A percentile compares a stretch with the other conserved stretches of the same genome.
Conservation (phyloP, 1,139 yeast species). For the Pneumocystis murina region DNA sequence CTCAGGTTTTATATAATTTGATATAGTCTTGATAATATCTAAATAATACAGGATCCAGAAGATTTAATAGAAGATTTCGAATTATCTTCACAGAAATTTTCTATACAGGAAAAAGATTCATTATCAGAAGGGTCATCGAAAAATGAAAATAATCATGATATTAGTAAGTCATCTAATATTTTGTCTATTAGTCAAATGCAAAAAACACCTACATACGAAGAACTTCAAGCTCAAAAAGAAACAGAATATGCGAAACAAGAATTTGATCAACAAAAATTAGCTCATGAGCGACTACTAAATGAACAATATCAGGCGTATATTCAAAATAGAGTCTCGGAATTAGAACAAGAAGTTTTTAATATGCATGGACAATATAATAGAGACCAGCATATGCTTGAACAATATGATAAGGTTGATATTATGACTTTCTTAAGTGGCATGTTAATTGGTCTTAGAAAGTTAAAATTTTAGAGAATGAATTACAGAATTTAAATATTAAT, state of each 20-base stretch:
- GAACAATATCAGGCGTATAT: constrained; percentile 64
- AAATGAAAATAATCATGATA: not conserved
- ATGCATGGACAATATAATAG: constrained; percentile 73
- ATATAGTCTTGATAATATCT: constrained; percentile 15
- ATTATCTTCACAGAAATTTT: constrained; percentile 34
- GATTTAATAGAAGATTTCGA: constrained; percentile 35
- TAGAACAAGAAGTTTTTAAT: constrained; percentile 66
- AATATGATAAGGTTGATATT: constrained; percentile 45
- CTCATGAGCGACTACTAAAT: constrained; percentile 56
- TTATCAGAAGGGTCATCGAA: constrained; percentile 21
- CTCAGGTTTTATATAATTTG: constrained; percentile 19
- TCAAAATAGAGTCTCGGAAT: constrained; percentile 64
- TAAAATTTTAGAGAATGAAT: constrained; percentile 63
- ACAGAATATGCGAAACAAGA: constrained; percentile 41
- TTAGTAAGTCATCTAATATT: constrained; percentile 16
- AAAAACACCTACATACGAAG: constrained; percentile 32
- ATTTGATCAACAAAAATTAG: constrained; percentile 57
- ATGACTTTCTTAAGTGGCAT: not conserved
- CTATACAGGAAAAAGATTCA: constrained; percentile 23
- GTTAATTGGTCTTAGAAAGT: constrained; percentile 33
- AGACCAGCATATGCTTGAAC: constrained; percentile 70
- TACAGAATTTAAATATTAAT: constrained; percentile 44
- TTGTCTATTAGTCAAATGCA: constrained; percentile 27
- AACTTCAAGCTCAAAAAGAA: constrained; percentile 34
- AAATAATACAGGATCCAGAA: constrained; percentile 41